phyloP scores from a whole-genome alignment of 768 basidiomycete genomes.

The Rhodotorula graminis region DNA sequence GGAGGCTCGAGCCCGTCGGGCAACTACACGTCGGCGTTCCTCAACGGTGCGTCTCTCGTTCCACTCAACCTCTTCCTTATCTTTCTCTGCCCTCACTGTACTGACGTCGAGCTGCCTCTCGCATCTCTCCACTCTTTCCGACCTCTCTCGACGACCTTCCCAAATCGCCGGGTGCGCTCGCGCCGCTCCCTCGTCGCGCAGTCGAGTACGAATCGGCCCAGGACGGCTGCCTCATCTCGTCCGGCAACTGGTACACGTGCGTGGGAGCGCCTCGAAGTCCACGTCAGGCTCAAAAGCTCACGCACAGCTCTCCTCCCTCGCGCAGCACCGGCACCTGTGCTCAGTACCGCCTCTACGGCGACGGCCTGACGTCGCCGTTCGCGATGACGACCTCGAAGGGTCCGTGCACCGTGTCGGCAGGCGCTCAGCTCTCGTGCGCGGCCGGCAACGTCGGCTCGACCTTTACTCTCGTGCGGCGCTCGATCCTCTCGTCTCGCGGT shows the following conservation, averaged over 20 bases:
- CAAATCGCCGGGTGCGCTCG: too few species aligned
- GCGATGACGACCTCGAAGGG: constrained; percentile 61
- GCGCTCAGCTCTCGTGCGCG: constrained; percentile 54
- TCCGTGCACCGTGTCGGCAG: constrained; percentile 53
- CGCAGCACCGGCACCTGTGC: constrained; percentile 1
- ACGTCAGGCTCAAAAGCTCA: too few species aligned
- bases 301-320: background rate
- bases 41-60: constrained; percentile 6
- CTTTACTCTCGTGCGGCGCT: constrained; percentile 29
- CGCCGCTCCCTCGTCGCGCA: background rate
- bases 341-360: constrained; percentile 5
- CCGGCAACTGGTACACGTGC: constrained; percentile 57
- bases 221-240: constrained; percentile 56
- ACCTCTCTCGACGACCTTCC: background rate
- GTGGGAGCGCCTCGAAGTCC: too few species aligned
- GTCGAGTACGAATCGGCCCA: constrained; percentile 41
- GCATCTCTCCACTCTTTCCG: too few species aligned
- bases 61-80: too few species aligned
- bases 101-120: too few species aligned
- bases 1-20: constrained; percentile 32
- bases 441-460: constrained; percentile 52
- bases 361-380: constrained; percentile 48
- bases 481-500: too few species aligned
- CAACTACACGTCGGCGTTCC: background rate
- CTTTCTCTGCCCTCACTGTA: too few species aligned